Evolutionary conservation across 306 rosid genomes (phyloP), one percentile per base, ranked within the genome.

Genomic region (Sophora flavescens): DNA sequence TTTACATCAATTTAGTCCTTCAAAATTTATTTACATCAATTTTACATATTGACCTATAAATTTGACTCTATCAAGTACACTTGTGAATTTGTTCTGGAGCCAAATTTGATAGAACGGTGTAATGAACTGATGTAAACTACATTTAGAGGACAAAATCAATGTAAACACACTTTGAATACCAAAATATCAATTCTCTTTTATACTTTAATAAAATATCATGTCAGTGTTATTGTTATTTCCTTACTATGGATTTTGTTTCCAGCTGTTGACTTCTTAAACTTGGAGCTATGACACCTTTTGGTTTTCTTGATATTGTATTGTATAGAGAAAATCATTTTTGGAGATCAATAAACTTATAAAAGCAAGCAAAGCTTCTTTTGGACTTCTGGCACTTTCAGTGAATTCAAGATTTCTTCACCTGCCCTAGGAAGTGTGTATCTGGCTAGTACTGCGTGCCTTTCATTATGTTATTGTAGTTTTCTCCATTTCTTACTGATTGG

Each of bases 291-390:
- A 51, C 16, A 53, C 44, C 61, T 9, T 51, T 41, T 70, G 69
- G 48, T 54, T 10, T 60, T 72, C 32, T 50, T 72, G 22, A 35
- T 51, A 6, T 45, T 67, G 42, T 35, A 64, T 51, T 63, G 17
- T 28, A 32, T 9, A 48, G 58, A 57, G 67, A 57, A 79, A 36
- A 12, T 39, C 54, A 56, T 22, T 60, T 78, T 73, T 50, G 80
- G 74, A 28, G 69, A 84, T 70, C 58, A 80, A 66, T 61, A 47
- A n/a, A n/a, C n/a, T n/a, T n/a, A n/a, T n/a, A n/a, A 76, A 65
- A 68, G 71, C 39, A 65, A 68, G 71, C 39, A 59, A 65, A 50
- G 80, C 80, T 35, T 72, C 84, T 68, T 69, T 52, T 67, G 70
- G 18, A 52, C 3, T 59, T 0, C 42, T 39, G 47, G 63, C 44